Conservation (phyloP, 345 rosid species). For the Clausena lansium region DNA sequence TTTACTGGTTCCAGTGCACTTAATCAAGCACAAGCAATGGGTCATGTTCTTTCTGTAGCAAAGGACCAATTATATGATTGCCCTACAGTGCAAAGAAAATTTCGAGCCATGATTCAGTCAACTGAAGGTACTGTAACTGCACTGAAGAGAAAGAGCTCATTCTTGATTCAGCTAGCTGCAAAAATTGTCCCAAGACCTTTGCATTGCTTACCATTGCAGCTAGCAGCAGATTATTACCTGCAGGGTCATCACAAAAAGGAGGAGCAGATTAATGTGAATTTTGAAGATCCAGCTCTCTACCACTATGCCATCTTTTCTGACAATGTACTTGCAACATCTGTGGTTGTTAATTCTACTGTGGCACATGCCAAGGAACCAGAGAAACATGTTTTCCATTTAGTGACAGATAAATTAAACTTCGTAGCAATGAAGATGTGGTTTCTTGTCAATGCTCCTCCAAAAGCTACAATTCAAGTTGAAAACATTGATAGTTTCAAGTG, state of each 20-base stretch:
- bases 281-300: constrained; percentile 75
- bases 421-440: constrained; percentile 91
- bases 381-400: constrained; percentile 91
- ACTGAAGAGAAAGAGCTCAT: constrained; percentile 75
- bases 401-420: constrained; percentile 80
- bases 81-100: constrained; percentile 64
- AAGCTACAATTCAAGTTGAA: constrained; percentile 62
- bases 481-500: constrained; percentile 76
- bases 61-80: constrained; percentile 84
- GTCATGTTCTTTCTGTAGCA: constrained; percentile 77
- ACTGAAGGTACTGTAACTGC: constrained; percentile 59
- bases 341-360: constrained; percentile 87
- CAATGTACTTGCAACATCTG: constrained; percentile 91
- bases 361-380: constrained; percentile 65
- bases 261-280: constrained; percentile 39
- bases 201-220: constrained; percentile 90
- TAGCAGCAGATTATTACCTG: constrained; percentile 73
- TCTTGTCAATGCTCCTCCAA: constrained; percentile 49
- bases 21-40: constrained; percentile 85
- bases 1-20: constrained; percentile 59
- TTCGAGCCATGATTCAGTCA: constrained; percentile 84
- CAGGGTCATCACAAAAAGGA: constrained; percentile 46
- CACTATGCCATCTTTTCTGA: constrained; percentile 97
- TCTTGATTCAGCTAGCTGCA: constrained; percentile 95
- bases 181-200: constrained; percentile 85